Evolutionary conservation across 768 basidiomycete genomes (phyloP).

Genomic region (Neoboletus magnificus): DNA sequence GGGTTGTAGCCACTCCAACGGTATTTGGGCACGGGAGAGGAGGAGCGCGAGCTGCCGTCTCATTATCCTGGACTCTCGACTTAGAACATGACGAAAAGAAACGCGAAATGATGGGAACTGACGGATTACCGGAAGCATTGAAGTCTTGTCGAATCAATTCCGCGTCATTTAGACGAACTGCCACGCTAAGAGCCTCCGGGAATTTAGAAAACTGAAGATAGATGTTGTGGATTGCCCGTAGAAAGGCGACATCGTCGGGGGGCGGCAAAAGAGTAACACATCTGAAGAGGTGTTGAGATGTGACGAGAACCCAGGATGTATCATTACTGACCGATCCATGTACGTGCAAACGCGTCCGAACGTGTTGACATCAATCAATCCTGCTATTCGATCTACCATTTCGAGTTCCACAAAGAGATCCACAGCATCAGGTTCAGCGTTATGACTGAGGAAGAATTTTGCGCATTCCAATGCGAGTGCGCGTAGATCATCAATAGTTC

Average conservation of each 20-base stretch:
- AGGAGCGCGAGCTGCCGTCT: conserved; percentile 92
- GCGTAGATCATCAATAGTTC: conserved; percentile 72
- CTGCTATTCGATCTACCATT: conserved; percentile 72
- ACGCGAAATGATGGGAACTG: conserved; percentile 29
- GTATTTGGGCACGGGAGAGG: conserved; percentile 88
- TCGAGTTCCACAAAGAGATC: conserved; percentile 94
- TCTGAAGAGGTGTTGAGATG: conserved; percentile 34
- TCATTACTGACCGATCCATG: conserved; percentile 75
- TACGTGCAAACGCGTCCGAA: conserved; percentile 90
- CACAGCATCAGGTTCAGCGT: conserved; percentile 97
- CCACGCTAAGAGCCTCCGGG: conserved; percentile 85
- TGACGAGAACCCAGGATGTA: background rate
- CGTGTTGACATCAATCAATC: conserved; percentile 83
- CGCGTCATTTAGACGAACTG: conserved; percentile 79
- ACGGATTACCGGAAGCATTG: conserved; percentile 85
- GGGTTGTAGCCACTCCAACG: conserved; percentile 82
- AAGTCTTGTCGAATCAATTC: conserved; percentile 85
- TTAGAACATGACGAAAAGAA: background rate
- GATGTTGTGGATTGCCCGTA: conserved; percentile 83
- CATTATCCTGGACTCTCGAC: conserved; percentile 58
- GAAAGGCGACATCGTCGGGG: conserved; percentile 88
- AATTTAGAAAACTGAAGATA: conserved; percentile 85
- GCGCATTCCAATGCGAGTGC: conserved; percentile 81
- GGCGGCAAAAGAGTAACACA: conserved; percentile 89
- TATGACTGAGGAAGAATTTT: conserved; percentile 85